Evolutionary conservation across 2,329 filamentous ascomycete species (phyloP).

Genomic region (Pleurostoma richardsiae): DNA sequence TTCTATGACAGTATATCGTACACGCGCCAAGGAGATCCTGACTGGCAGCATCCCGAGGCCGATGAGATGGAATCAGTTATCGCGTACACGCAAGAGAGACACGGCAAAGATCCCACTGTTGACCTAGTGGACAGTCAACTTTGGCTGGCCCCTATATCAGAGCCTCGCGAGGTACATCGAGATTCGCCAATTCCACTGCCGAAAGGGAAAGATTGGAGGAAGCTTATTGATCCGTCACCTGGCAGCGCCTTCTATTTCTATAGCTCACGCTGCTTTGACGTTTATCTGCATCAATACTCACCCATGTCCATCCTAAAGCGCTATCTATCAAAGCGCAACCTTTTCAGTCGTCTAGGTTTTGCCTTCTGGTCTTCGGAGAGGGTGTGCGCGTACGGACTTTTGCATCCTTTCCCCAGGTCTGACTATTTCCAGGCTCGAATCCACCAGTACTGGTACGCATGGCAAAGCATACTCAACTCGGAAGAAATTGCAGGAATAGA

Average conservation of each 20-base stretch:
- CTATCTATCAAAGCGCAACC: background rate
- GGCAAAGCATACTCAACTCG: background rate
- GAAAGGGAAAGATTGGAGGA: background rate
- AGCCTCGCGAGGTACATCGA: background rate
- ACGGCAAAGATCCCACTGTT: background rate
- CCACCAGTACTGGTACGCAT: background rate
- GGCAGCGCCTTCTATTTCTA: background rate
- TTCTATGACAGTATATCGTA: background rate
- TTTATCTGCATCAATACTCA: background rate
- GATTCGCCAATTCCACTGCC: background rate
- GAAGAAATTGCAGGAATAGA: background rate
- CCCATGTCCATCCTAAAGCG: no score
- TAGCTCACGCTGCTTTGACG: background rate
- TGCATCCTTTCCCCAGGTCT: background rate
- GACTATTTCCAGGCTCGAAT: background rate
- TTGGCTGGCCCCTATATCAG: background rate
- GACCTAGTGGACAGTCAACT: background rate
- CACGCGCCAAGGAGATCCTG: background rate
- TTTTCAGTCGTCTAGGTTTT: background rate
- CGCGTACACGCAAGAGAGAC: background rate
- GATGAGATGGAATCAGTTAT: background rate
- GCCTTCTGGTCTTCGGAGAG: background rate
- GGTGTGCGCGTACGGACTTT: background rate
- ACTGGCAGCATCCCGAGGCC: background rate
- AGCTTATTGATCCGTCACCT: background rate